Evolutionary conservation across 1,284 basidiomycete species (phyloP), one percentile per base, ranked within the genome.

Genomic region (Mrakiaceae sp.): DNA sequence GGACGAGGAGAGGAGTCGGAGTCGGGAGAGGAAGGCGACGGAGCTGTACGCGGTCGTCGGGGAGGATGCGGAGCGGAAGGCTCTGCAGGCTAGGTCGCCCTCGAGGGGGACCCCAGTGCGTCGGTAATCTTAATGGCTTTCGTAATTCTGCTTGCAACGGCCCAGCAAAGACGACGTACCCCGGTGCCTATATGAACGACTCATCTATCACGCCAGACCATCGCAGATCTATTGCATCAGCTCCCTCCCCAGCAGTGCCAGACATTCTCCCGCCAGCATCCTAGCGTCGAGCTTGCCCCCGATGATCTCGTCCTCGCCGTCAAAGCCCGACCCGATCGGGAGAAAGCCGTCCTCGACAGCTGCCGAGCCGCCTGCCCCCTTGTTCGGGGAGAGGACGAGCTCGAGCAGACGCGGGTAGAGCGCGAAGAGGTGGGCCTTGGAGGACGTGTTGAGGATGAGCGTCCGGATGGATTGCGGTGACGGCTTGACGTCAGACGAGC

Each of bases 371-470:
- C 27, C 27, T 27, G 27, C 27, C 27, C 27, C 27, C 68, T 81
- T 82, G 43, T 83, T 78, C 0, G 84, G 82, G 64, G 85, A 81
- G 6, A 87, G 83, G 2, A 83, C 84, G 58, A 95, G 85, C 69
- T 90, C 85, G 69, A 87, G 86, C 5, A 96, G 74, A 2, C 87
- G 77, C 0, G 83, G 79, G 71, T 93, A 93, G 68, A 94, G 84
- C 70, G 87, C 84, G 80, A 94, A 92, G 9, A 96, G 77, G 72
- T 92, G 90, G 0, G 87, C 88, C 39, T 84, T 80, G 0, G 83
- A 74, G 1, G 90, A 92, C 0, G 86, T 68, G 83, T 83, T 27
- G 27, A 27, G 27, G 27, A 27, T 27, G 27, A 27, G 27, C 27
- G 27, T 27, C 27, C 27, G 27, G 27, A 27, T 27, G 27, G 27